Evolutionary conservation across 345 rosid species (phyloP).

Genomic region (Cardamine chenopodiifolia): DNA sequence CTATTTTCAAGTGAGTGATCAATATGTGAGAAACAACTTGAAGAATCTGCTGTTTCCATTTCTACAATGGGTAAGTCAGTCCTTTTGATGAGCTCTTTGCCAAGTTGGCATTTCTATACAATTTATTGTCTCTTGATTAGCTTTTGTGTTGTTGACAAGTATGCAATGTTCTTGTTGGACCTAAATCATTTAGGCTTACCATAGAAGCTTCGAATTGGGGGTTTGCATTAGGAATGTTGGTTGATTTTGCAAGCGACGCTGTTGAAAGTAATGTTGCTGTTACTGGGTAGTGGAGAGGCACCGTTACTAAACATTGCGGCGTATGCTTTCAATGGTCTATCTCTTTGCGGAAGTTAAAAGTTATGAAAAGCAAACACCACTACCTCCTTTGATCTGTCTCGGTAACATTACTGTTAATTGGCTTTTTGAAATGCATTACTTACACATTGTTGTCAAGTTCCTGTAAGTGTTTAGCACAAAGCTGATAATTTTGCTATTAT

Average conservation of each 20-base stretch:
- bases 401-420: neutral
- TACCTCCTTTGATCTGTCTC: neutral
- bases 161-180: neutral
- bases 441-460: neutral
- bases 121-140: neutral
- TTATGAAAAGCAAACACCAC: too few relatives aligned
- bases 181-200: neutral
- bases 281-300: too few relatives aligned
- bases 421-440: neutral
- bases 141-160: neutral
- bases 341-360: too few relatives aligned
- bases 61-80: constrained; percentile 62
- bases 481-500: constrained; percentile 3
- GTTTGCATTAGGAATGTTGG: neutral
- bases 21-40: constrained; percentile 82
- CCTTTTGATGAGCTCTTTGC: neutral
- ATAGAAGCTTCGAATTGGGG: neutral
- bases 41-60: constrained; percentile 74
- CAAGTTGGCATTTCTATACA: neutral
- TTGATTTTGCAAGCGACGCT: neutral
- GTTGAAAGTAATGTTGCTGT: neutral
- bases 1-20: constrained; percentile 84
- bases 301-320: too few relatives aligned
- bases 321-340: too few relatives aligned
- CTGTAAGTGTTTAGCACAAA: neutral